phyloP scores from a whole-genome alignment of 177 flowering plant genomes.

The Vitis hybrid region DNA sequence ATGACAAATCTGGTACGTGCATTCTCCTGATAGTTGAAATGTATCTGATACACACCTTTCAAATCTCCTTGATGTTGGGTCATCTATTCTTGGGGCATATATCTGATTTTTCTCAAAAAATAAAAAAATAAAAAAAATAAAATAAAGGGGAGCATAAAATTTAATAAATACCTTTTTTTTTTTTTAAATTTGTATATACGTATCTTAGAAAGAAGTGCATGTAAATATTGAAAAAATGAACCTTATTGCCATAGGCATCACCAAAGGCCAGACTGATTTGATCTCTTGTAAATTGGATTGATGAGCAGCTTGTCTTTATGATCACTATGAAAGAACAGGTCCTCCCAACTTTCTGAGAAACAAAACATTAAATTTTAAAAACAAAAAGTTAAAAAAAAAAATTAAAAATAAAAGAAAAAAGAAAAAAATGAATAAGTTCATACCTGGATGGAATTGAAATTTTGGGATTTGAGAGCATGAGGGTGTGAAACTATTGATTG shows the following conservation, averaged over 20 bases:
- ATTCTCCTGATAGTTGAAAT: constrained; percentile 41
- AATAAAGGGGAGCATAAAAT: too few relatives aligned
- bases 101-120: constrained; percentile 22
- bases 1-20: constrained; percentile 44
- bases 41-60: constrained; percentile 49
- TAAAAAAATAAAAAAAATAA: too few relatives aligned
- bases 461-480: constrained; percentile 15
- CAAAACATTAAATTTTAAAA: background rate
- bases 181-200: too few relatives aligned
- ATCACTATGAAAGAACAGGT: constrained; percentile 19
- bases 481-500: constrained; percentile 11
- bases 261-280: constrained; percentile 42
- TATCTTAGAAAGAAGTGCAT: background rate
- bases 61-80: constrained; percentile 37
- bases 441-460: constrained; percentile 31
- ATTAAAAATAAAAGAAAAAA: background rate
- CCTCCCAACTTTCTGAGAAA: constrained; percentile 19
- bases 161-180: too few relatives aligned
- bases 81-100: constrained; percentile 46
- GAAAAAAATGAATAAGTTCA: background rate
- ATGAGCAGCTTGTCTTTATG: constrained; percentile 20
- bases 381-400: background rate
- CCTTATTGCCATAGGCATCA: constrained; percentile 49
- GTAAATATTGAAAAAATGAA: constrained; percentile 3
- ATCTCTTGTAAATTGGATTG: constrained; percentile 28